Evolutionary conservation across 2,329 filamentous ascomycete species (phyloP).

Genomic region (Capronia epimyces): DNA sequence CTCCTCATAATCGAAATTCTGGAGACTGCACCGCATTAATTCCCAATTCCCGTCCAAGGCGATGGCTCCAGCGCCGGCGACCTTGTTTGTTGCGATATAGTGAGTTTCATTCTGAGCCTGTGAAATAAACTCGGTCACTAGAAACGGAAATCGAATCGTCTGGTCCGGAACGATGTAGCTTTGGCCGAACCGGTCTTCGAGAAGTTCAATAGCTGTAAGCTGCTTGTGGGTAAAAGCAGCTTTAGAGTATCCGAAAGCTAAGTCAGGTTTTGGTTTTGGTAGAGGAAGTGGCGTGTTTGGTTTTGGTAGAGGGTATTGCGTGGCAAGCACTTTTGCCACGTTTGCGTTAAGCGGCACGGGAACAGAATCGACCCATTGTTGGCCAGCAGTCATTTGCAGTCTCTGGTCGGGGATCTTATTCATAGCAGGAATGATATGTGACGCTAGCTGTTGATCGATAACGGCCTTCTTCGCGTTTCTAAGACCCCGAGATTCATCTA

Average conservation of each 20-base stretch:
- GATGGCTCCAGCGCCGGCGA: conserved; percentile 18
- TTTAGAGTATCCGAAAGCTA: conserved; percentile 20
- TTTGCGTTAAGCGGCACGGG: conserved; percentile 12
- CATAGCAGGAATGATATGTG: conserved; percentile 10
- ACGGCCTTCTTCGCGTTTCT: conserved; percentile 3
- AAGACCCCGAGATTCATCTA: not conserved
- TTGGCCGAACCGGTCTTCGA: conserved; percentile 14
- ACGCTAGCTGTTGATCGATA: conserved; percentile 6
- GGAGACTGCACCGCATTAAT: conserved; percentile 14
- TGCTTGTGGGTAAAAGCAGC: conserved; percentile 13
- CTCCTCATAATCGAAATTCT: conserved; percentile 14
- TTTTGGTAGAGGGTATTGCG: too few relatives aligned
- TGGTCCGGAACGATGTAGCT: conserved; percentile 18
- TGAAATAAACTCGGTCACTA: conserved; percentile 19
- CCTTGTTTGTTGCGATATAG: conserved; percentile 19
- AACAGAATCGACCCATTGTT: conserved; percentile 14
- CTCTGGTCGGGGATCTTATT: conserved; percentile 4
- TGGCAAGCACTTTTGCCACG: too few relatives aligned
- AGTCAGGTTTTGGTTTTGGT: conserved; percentile 16
- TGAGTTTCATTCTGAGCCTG: conserved; percentile 16
- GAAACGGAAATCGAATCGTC: conserved; percentile 16
- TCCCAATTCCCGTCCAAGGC: conserved; percentile 14
- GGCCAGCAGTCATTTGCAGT: conserved; percentile 5
- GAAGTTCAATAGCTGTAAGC: not conserved
- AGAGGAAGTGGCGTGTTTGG: conserved; percentile 9